Evolutionary conservation across 352 stramenopile species (phyloP), one percentile per base, ranked within the genome.

Genomic region (Pythium sp.): DNA sequence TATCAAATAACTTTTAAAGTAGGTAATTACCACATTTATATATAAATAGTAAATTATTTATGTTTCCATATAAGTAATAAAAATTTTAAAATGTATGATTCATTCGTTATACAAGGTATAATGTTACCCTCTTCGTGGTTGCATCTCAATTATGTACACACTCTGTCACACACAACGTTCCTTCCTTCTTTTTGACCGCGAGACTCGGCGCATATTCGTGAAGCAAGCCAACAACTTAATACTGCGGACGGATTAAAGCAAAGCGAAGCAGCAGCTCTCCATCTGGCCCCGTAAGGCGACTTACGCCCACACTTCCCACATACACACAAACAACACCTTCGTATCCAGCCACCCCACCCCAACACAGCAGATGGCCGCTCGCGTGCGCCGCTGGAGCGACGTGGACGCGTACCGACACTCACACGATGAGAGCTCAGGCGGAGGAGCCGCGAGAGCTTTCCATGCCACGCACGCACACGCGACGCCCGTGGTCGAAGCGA

Each of bases 351-450:
- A 11, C 18, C 18, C 11, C 36, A 43, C 28, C n/a, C 34, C 24
- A 57, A 6, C 24, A 34, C 11, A n/a, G 11, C n/a, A 57, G 53
- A 47, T 75, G 75, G 68, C 75, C 18, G 70, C 75, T 14, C 80
- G 84, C 61, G 80, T 90, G 72, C 84, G 84, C 22, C 81, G 84
- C 26, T 92, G 84, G 84, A 92, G 84, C 74, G 84, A 92, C 70
- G 80, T 87, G 30, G 84, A 89, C 61, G 69, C 65, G 55, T 78
- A 79, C 3, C 72, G 72, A 18, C 74, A 77, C 62, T n/a, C 32
- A 22, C 28, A 47, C 18, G 43, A 64, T 36, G 61, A 36, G 61
- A 8, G 28, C 4, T 22, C 18, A 3, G 46, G 28, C 20, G 5
- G 24, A n/a, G 26, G 30, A 20, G 47, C 34, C 30, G 47, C 43